Evolutionary conservation across 148 eudicot genomes (phyloP), one percentile per base, ranked within the genome.

Genomic region (Dysphania ambrosioides): DNA sequence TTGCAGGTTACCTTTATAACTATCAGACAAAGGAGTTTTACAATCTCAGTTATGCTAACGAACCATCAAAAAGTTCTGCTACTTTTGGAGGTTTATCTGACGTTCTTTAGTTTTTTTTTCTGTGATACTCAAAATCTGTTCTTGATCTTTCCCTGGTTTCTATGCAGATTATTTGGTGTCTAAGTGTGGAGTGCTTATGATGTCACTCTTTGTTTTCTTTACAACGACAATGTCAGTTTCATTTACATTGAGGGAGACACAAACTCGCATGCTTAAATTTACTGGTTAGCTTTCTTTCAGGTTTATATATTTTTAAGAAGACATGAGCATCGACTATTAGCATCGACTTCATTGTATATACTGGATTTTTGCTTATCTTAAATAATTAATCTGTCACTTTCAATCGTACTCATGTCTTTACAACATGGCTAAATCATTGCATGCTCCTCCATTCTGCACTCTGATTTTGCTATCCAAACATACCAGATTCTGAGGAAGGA

Each of bases 221-320:
- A 96, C 99, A 36, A 96, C 99, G 71, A 96, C 99, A 60, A 96
- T 96, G 99, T 96, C 99, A 56, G 99, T 96, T 75, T 92, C 99
- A 42, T 96, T 96, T 81, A 96, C 99, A 27, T 73, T 96, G 83
- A 89, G 99, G 82, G 99, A 96, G 85, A 96, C 99, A 21, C 99
- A 96, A 81, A 92, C 97, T 53, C 97, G 97, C 35, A 92, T 96
- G 99, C 90, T 96, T 76, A 96, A 92, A 85, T 96, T 96, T 79
- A 92, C 99, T 83, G 97, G 97, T 95, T 82, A 78, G 79, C 77
- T 74, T 83, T 11, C 62, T 66, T 68, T 44, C 1, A 34, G 6
- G 8, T n/a, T 29, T 36, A 26, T 77, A 35, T 64, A 36, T 73
- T 13, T 58, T 34, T 32, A n/a, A 57, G 40, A 68, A 29, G 8